Evolutionary conservation across 345 rosid species (phyloP), one percentile per base, ranked within the genome.

Genomic region (Brassica juncea): DNA sequence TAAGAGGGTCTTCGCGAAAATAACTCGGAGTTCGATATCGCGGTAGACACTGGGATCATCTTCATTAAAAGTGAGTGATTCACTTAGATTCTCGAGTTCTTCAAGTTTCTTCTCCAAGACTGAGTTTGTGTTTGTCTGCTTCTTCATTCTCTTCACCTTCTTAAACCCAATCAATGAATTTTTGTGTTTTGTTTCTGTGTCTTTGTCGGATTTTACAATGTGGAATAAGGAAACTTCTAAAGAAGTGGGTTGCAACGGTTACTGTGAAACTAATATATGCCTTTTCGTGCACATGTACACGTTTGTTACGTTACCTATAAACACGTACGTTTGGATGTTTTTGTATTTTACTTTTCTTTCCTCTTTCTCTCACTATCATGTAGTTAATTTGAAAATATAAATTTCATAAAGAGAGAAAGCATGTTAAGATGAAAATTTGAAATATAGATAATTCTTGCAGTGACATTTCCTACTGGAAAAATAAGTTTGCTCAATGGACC

Each of bases 91-190:
- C 57, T 79, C 74, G 34, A 79, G 77, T 73, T 79, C 78, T 60
- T 79, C 78, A 15, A 79, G 66, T 79, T 73, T 79, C 74, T 68
- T 73, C 78, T 73, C 82, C 47, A 79, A 73, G 23, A 68, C 68
- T 49, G 70, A 10, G 59, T 73, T 73, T 27, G 15, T 68, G 6
- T n/a, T 61, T 59, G 47, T 16, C 11, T n/a, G 69, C 54, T 6
- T 67, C 78, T 23, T 8, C 78, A 71, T 63, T 52, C 42, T 49
- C 14, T 62, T 2, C n/a, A 37, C 42, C 4, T 35, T 49, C 70
- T 23, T 30, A 16, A 16, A 2, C 4, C 47, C 1, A 23, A 5
- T 3, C 5, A 11, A 67, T 37, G 8, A 15, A 25, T 65, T 66
- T 31, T 55, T 11, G 35, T 32, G 35, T 32, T 5, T 32, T 32